Percentiles rank a stretch among this genome's conserved stretches.
Evolutionary conservation across 768 basidiomycete species (phyloP).

Genomic region (Mycena crocata): DNA sequence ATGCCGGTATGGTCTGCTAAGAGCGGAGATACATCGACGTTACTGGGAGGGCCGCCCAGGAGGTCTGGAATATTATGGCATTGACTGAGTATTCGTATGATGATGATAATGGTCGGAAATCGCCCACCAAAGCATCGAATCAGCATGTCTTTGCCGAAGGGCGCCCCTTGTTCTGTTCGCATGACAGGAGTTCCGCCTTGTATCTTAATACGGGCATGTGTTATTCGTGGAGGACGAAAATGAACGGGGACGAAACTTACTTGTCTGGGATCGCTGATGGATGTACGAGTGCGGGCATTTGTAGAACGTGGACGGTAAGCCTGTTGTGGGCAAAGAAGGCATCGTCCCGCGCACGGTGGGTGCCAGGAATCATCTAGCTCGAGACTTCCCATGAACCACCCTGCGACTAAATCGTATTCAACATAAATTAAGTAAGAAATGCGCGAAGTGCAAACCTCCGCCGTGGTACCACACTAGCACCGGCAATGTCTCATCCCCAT

Average conservation of each 20-base stretch:
- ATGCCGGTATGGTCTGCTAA: not conserved
- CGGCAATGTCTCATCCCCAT: not conserved
- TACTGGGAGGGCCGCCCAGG: not conserved
- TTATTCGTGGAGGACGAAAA: too few relatives aligned
- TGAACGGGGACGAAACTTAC: slow-evolving; percentile 28
- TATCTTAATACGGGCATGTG: too few relatives aligned
- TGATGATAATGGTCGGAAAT: too few relatives aligned
- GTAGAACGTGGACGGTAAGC: slow-evolving; percentile 40
- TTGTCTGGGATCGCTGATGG: slow-evolving; percentile 35
- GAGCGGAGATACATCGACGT: not conserved
- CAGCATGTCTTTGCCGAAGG: not conserved
- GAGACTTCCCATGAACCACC: not conserved
- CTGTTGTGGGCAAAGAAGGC: slow-evolving; percentile 28
- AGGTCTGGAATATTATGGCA: not conserved
- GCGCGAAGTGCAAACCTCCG: not conserved
- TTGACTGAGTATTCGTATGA: not conserved
- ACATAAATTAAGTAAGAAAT: not conserved
- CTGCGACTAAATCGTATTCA: not conserved
- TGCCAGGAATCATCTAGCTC: slow-evolving; percentile 2
- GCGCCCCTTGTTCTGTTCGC: too few relatives aligned
- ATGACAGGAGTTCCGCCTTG: too few relatives aligned
- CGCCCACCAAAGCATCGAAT: too few relatives aligned
- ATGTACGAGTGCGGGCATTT: slow-evolving; percentile 34
- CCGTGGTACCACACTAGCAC: slow-evolving; percentile 5
- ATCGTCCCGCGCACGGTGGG: slow-evolving; percentile 38